Base-by-base conservation (phyloP, 768 basidiomycete genomes). In the Russula sp. region DNA sequence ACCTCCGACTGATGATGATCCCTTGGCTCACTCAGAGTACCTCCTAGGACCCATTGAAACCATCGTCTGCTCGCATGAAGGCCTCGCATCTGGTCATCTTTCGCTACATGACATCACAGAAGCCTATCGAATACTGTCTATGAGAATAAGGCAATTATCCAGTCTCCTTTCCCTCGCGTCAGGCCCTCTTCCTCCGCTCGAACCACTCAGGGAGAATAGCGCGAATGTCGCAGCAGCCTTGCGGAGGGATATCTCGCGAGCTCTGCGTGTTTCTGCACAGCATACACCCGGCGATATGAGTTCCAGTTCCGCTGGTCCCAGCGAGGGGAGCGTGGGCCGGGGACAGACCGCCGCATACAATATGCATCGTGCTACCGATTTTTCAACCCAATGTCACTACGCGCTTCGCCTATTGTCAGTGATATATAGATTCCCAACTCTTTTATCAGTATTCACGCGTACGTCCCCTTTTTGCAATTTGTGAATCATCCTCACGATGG, bases 331-430 rank as follows among this genome's bases (percentile, higher is more conserved):
- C 8, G 20, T 51, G 10, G 7, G 48, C 5, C 7, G 20, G 40
- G 54, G 27, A 22, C 14, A 16, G 32, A 18, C 42, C 3, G 18
- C 42, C 3, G 18, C 39, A 44, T 20, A 50, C 10, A 50, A 39
- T 34, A 8, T 44, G 34, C 45, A 50, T 31, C 40, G 6, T 32
- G 48, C 63, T 1, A 37, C 22, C 3, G 59, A 60, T 27, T n/a
- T 44, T 31, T 55, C 63, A 20, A 60, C 44, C 9, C 35, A 56
- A 35, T 51, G 63, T 32, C 63, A 60, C 27, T 64, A 64, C 6
- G 63, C 54, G 8, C 63, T 64, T 37, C 48, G 48, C 20, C 40
- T 64, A 14, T 45, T 64, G 49, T 64, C 63, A n/a, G 63, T 60
- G n/a, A 55, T 64, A 44, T 60, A 55, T 40, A 60, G 58, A 39